Conservation (phyloP, 2,329 filamentous ascomycete genomes). For the Aspergillus costaricaensis region DNA sequence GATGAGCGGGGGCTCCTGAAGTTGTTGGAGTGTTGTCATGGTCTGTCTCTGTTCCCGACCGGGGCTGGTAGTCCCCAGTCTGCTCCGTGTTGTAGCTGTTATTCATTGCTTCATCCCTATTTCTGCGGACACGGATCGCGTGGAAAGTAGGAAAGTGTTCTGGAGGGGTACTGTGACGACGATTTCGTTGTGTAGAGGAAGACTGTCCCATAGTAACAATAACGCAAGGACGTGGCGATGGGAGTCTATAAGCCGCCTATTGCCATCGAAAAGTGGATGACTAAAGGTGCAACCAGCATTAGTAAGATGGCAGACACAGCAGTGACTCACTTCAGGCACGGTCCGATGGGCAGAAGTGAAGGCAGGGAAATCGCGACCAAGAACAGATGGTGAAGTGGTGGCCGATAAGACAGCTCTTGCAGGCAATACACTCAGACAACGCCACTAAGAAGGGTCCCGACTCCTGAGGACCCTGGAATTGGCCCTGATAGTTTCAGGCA, state of each 20-base stretch:
- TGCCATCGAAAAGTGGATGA: constrained; percentile 33
- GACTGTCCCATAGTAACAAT: constrained; percentile 47
- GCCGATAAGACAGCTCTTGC: constrained; percentile 10
- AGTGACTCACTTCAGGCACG: constrained; percentile 2
- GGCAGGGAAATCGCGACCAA: not conserved
- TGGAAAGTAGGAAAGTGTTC: constrained; percentile 25
- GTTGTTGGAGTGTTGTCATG: constrained; percentile 18
- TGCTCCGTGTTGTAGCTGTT: constrained; percentile 31
- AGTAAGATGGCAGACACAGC: constrained; percentile 19
- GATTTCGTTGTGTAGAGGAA: constrained; percentile 44
- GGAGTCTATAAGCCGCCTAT: constrained; percentile 29
- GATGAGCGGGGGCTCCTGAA: constrained; percentile 11
- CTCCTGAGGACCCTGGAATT: not conserved
- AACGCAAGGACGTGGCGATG: constrained; percentile 21
- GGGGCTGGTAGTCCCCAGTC: constrained; percentile 23
- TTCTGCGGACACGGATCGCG: constrained; percentile 22
- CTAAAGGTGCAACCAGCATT: constrained; percentile 24
- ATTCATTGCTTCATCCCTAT: constrained; percentile 42
- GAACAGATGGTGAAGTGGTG: not conserved
- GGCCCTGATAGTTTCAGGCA: not conserved
- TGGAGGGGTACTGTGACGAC: constrained; percentile 30
- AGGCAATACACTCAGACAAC: constrained; percentile 9
- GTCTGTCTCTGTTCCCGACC: constrained; percentile 21
- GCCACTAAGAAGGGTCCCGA: constrained; percentile 3
- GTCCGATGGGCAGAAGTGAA: not conserved